phyloP scores from a whole-genome alignment of 2,329 filamentous ascomycete species.

The Trichoderma sp. region DNA sequence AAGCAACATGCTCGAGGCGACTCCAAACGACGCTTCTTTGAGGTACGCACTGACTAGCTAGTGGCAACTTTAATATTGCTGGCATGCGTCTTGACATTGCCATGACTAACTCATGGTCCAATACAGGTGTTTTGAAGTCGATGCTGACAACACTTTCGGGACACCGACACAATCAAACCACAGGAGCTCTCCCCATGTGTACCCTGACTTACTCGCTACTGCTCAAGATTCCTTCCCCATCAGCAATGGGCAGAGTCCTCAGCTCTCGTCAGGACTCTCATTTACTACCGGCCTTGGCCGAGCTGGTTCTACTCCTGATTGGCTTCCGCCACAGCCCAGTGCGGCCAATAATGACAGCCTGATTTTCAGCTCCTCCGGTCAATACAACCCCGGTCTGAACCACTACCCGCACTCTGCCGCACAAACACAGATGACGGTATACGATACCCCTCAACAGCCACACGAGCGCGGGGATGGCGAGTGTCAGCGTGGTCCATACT shows the following conservation, averaged over 20 bases:
- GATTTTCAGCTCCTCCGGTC: neutral
- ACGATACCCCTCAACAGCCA: neutral
- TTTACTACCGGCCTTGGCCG: neutral
- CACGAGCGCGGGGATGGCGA: neutral
- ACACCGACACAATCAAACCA: neutral
- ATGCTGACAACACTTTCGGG: neutral
- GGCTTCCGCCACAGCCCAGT: neutral
- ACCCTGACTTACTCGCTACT: neutral
- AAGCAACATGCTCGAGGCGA: neutral
- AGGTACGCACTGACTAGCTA: conserved; percentile 18
- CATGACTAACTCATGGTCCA: neutral
- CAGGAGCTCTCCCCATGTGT: neutral
- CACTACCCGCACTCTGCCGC: neutral
- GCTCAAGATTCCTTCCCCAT: neutral
- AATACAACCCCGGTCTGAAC: neutral
- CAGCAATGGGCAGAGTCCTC: neutral
- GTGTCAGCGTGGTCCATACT: neutral
- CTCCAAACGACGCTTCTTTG: neutral
- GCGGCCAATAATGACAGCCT: conserved; percentile 5
- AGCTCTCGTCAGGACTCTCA: neutral
- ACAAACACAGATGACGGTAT: neutral
- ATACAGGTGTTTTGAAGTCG: neutral
- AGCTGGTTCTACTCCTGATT: conserved; percentile 6
- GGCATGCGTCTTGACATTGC: neutral
- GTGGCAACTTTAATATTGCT: neutral